These are phyloP conservation scores for Botrytis squamosa DNA, from an alignment of 2,329 filamentous ascomycete species.

Conservation along the genomic window DNA sequence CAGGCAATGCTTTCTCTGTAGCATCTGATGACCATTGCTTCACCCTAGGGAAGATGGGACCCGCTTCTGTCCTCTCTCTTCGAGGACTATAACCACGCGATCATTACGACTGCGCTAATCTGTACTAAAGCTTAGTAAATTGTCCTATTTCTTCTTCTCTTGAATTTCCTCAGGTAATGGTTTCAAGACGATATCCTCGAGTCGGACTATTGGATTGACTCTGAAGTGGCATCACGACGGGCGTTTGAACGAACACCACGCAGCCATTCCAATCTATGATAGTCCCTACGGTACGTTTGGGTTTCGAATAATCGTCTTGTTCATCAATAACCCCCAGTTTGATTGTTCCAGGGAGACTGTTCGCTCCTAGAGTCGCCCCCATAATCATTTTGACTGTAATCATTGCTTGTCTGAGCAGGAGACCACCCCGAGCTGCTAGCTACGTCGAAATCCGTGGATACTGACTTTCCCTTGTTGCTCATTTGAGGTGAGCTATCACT, in stretches of 20 bases:
- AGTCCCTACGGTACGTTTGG: not conserved
- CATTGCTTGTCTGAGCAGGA: constrained; percentile 6
- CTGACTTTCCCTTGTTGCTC: constrained; percentile 20
- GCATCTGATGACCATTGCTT: not conserved
- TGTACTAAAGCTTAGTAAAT: no score
- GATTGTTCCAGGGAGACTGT: constrained; percentile 9
- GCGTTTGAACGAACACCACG: not conserved
- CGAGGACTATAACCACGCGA: not conserved
- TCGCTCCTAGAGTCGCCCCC: constrained; percentile 13
- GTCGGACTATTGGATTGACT: not conserved
- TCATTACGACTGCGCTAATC: not conserved
- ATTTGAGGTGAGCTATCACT: constrained; percentile 22
- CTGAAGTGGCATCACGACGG: not conserved
- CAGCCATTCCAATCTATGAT: not conserved
- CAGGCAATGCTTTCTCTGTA: not conserved
- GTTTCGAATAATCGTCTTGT: not conserved
- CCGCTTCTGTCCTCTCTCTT: not conserved
- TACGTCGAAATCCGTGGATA: constrained; percentile 20
- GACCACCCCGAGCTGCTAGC: constrained; percentile 23
- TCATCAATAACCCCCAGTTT: not conserved
- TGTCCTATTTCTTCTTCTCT: not conserved
- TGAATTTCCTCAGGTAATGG: not conserved
- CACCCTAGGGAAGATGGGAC: not conserved
- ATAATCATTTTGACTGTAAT: constrained; percentile 10
- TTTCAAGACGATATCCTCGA: not conserved